Conservation (phyloP, 768 basidiomycete species). For the Calocybe indica region DNA sequence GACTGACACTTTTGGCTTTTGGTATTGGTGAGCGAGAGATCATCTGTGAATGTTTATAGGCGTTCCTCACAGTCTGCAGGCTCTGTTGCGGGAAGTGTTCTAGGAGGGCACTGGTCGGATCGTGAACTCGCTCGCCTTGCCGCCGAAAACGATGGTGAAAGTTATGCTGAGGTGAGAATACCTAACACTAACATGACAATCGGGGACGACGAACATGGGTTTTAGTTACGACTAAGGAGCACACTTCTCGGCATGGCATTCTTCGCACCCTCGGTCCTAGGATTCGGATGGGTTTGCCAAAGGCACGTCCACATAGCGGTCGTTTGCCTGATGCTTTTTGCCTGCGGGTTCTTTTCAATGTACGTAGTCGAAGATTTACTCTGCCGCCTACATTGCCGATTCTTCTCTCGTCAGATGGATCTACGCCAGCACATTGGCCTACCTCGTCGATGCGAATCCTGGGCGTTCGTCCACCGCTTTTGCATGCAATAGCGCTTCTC, state of each 20-base stretch:
- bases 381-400: neutral
- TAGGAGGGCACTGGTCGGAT: constrained; percentile 43
- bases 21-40: constrained; percentile 47
- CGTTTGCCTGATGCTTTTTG: constrained; percentile 66
- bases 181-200: neutral
- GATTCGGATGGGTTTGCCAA: constrained; percentile 72
- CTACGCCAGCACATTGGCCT: constrained; percentile 70
- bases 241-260: constrained; percentile 51
- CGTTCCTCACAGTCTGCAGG: constrained; percentile 17
- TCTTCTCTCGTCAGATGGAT: constrained; percentile 44
- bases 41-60: neutral
- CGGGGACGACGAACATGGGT: neutral
- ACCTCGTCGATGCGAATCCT: constrained; percentile 81
- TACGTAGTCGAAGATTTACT: constrained; percentile 25
- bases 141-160: constrained; percentile 31
- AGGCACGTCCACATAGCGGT: constrained; percentile 59
- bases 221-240: constrained; percentile 68
- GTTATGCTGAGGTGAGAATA: constrained; percentile 61
- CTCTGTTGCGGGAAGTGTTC: constrained; percentile 32
- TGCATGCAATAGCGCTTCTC: constrained; percentile 71
- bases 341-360: constrained; percentile 72
- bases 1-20: constrained; percentile 70
- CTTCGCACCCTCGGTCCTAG: constrained; percentile 55
- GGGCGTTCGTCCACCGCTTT: constrained; percentile 75
- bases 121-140: constrained; percentile 29